Evolutionary conservation across 2,329 filamentous ascomycete species (phyloP).

Genomic region (Teratosphaeria destructans): DNA sequence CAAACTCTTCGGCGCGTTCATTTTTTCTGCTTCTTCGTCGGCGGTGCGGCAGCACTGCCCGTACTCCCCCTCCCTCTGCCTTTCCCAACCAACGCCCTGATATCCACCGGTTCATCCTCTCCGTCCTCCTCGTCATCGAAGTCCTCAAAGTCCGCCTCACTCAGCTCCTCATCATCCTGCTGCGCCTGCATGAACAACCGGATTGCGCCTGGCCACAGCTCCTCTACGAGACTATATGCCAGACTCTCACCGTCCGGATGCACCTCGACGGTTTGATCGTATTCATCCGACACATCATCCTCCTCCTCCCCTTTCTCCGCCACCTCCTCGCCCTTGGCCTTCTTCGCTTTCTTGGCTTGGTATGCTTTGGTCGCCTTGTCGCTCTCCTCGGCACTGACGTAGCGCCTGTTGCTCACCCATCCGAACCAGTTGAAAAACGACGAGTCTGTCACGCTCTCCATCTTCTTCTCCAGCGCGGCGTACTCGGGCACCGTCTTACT

Average conservation of each 20-base stretch:
- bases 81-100: slow-evolving; percentile 32
- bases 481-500: slow-evolving; percentile 44
- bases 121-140: slow-evolving; percentile 48
- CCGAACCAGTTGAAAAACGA: slow-evolving; percentile 91
- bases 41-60: slow-evolving; percentile 11
- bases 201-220: slow-evolving; percentile 79
- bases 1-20: slow-evolving; percentile 1
- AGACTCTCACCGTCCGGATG: slow-evolving; percentile 82
- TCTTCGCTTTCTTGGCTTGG: slow-evolving; percentile 44
- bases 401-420: slow-evolving; percentile 53
- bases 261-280: slow-evolving; percentile 62
- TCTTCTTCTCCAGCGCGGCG: slow-evolving; percentile 43
- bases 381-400: slow-evolving; percentile 63
- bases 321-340: slow-evolving; percentile 29
- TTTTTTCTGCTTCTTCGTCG: slow-evolving; percentile 31
- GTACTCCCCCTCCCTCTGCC: slow-evolving; percentile 25
- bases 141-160: slow-evolving; percentile 60
- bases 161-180: slow-evolving; percentile 55
- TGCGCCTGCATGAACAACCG: slow-evolving; percentile 73
- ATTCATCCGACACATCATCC: slow-evolving; percentile 49
- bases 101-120: slow-evolving; percentile 40
- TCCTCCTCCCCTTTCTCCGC: slow-evolving; percentile 45
- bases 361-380: slow-evolving; percentile 51
- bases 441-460: slow-evolving; percentile 38
- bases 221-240: slow-evolving; percentile 70